Evolutionary conservation across 2,329 filamentous ascomycete genomes (phyloP), one percentile per base, ranked within the genome.

Genomic region (Ophiocordyceps australis): DNA sequence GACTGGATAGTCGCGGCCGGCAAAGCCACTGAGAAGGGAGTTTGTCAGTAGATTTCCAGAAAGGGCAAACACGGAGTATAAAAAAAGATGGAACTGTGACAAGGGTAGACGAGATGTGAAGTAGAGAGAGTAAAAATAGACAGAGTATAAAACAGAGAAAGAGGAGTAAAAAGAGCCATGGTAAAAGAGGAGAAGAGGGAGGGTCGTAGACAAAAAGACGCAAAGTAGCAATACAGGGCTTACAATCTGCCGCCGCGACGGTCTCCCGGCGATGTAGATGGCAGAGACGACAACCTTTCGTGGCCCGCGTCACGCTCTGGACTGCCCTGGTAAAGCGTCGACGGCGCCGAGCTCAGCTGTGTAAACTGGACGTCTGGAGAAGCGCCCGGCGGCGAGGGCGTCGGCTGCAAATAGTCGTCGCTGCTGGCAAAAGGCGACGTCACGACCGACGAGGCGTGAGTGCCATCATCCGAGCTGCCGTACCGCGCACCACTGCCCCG

Each of bases 1-100:
- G 27, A 52, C 46, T 22, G 47, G 46, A 31, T 41, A 45, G 32
- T 52, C 46, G 7, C 38, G 40, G 14, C 38, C 37, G 28, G 27
- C 16, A 17, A 35, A 28, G 21, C 30, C 23, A 21, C 23, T 27
- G 28, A 4, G 9, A 3, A 3, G 12, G 7, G 8, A 17, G 14
- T 17, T n/a, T n/a, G n/a, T n/a, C n/a, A n/a, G n/a, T n/a, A n/a
- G n/a, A n/a, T n/a, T n/a, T n/a, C n/a, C n/a, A n/a, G n/a, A n/a
- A n/a, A n/a, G n/a, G n/a, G n/a, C n/a, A n/a, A n/a, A n/a, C n/a
- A n/a, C n/a, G n/a, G n/a, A n/a, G n/a, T n/a, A n/a, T n/a, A n/a
- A n/a, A n/a, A n/a, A n/a, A n/a, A n/a, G n/a, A n/a, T n/a, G n/a
- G n/a, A n/a, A n/a, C n/a, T n/a, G n/a, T n/a, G n/a, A n/a, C n/a